Percentiles rank a stretch among this genome's conserved stretches.
phyloP scores from a whole-genome alignment of 1,284 basidiomycete species.

The Vanrija humicola region DNA sequence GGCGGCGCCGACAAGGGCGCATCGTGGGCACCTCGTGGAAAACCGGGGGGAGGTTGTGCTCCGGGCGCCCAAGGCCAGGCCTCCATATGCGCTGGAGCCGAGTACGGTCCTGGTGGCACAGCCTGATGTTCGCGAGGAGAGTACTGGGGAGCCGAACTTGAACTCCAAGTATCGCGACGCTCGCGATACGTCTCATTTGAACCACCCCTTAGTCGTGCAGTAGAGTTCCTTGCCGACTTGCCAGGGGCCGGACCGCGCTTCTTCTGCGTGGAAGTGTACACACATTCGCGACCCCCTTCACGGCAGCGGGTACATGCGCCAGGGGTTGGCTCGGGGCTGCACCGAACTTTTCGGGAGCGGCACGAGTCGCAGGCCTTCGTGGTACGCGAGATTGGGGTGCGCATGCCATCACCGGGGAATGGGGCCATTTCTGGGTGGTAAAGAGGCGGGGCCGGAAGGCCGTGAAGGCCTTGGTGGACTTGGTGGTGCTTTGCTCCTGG shows the following conservation, averaged over 20 bases:
- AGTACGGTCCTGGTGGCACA: too few species aligned
- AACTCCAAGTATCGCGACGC: too few species aligned
- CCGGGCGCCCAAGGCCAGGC: background rate
- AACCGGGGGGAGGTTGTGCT: background rate
- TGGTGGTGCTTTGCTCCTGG: background rate
- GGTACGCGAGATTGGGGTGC: conserved; percentile 42
- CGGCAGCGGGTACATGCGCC: conserved; percentile 38
- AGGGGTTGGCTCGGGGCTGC: conserved; percentile 30
- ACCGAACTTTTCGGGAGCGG: conserved; percentile 42
- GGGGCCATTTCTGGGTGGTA: conserved; percentile 4
- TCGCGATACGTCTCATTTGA: too few species aligned
- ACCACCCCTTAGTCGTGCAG: too few species aligned
- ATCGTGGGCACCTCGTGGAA: too few species aligned
- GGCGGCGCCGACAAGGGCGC: too few species aligned
- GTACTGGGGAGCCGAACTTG: too few species aligned
- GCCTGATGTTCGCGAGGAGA: too few species aligned
- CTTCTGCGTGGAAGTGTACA: conserved; percentile 43
- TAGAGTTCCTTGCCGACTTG: too few species aligned
- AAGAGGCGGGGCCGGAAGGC: background rate
- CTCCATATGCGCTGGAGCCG: background rate
- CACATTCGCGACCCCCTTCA: conserved; percentile 37
- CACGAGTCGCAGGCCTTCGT: conserved; percentile 47
- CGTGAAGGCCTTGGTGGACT: background rate
- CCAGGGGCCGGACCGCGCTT: conserved; percentile 44
- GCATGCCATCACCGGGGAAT: background rate